A percentile compares a stretch with the other conserved stretches of the same genome.
These are phyloP conservation scores for Caryopteris hybrid DNA, from an alignment of 305 asterid species.

Conservation along the genomic window DNA sequence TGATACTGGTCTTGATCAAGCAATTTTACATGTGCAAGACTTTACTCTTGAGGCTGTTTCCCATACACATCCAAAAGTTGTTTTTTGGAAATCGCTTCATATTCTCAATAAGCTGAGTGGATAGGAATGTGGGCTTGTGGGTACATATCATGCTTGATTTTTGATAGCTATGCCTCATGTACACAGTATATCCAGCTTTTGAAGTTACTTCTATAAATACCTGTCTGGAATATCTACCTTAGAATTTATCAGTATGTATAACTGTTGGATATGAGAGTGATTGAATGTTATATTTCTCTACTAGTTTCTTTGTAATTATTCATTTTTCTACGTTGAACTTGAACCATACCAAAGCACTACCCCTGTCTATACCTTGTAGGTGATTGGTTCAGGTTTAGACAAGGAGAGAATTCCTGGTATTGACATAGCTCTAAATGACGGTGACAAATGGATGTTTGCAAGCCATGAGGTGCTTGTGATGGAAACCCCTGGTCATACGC, in stretches of 20 bases:
- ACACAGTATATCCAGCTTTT: not conserved
- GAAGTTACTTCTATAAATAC: not conserved
- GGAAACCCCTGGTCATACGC: slow-evolving; percentile 94
- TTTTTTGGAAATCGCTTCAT: not conserved
- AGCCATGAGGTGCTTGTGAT: slow-evolving; percentile 86
- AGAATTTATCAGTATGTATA: not conserved
- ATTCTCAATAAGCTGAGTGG: not conserved
- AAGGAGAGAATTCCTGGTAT: slow-evolving; percentile 93
- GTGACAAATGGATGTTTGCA: slow-evolving; percentile 98
- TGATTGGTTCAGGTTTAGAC: slow-evolving; percentile 79
- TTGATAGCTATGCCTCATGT: not conserved
- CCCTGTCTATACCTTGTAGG: no score
- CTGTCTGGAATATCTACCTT: not conserved
- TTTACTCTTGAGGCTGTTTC: not conserved
- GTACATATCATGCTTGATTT: not conserved
- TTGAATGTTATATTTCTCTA: not conserved
- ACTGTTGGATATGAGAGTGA: not conserved
- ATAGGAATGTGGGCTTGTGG: not conserved
- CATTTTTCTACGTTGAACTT: not conserved
- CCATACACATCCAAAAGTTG: not conserved
- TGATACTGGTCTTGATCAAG: not conserved
- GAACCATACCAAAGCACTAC: no score
- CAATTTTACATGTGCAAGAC: not conserved
- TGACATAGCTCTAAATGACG: slow-evolving; percentile 80
- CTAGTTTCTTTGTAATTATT: slow-evolving; percentile 2